These are phyloP conservation scores for Haplographium delicatum DNA, from an alignment of 495 filamentous ascomycete genomes.

Conservation along the genomic window DNA sequence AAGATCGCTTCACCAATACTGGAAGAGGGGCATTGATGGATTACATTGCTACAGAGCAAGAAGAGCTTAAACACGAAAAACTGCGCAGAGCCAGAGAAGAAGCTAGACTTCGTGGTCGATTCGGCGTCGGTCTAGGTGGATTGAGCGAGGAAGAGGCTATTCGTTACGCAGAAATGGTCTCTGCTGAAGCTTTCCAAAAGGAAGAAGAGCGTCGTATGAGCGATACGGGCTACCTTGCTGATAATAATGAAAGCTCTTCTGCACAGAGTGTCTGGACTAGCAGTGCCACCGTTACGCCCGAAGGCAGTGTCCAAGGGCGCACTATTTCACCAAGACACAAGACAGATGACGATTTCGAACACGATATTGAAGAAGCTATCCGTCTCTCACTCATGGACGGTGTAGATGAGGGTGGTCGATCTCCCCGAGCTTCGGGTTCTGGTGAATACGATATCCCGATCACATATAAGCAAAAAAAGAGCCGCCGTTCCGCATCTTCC, in stretches of 20 bases:
- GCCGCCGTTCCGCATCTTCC: conserved; percentile 31
- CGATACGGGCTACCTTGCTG: conserved; percentile 44
- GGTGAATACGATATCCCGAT: conserved; percentile 47
- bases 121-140: conserved; percentile 74
- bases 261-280: conserved; percentile 38
- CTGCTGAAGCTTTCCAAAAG: conserved; percentile 64
- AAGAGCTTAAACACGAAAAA: conserved; percentile 74
- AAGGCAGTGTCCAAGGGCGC: conserved; percentile 39
- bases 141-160: conserved; percentile 84
- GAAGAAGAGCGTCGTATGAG: conserved; percentile 56
- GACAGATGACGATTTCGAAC: conserved; percentile 59
- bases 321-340: conserved; percentile 38
- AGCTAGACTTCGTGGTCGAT: conserved; percentile 64
- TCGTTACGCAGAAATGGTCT: conserved; percentile 83
- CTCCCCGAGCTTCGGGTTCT: conserved; percentile 60
- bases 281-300: conserved; percentile 45
- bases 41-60: conserved; percentile 76
- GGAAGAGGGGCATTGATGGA: conserved; percentile 62
- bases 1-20: conserved; percentile 51
- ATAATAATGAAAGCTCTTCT: conserved; percentile 44
- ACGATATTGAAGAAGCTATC: conserved; percentile 77
- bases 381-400: conserved; percentile 65
- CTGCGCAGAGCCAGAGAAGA: conserved; percentile 50
- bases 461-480: conserved; percentile 43
- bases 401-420: conserved; percentile 64